Evolutionary conservation across 192 early-diverging fungal species (phyloP), one percentile per base, ranked within the genome.

Genomic region (Mortierella hygrophila): DNA sequence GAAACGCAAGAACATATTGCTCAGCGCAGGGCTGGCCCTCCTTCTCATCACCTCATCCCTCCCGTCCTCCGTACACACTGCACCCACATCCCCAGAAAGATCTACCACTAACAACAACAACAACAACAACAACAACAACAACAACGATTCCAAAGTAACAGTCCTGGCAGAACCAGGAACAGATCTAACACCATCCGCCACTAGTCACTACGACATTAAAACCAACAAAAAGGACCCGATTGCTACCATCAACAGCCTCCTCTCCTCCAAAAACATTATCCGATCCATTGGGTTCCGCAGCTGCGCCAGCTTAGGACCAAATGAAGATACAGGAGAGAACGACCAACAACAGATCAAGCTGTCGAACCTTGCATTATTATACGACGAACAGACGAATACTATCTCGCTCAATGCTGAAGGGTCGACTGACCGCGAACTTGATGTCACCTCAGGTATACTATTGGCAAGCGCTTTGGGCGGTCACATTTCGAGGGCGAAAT

Each of bases 381-480:
- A 85, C 44, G 52, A 79, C 26, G 83, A 54, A 9, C 44, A 79
- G n/a, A 40, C 78, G 1, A 85, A 85, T 57, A 80, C 68, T 35
- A 85, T 85, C 41, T 76, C 74, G 35, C 21, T 85, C 13, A 49
- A 74, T 26, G 83, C 77, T 1, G 78, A 79, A 10, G 83, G 83
- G 10, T 71, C 47, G 10, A 72, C 83, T 18, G 70, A 85, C 37
- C 46, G 52, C 16, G 83, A 79, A 37, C 49, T 76, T 38, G 44
- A 85, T 41, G 74, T 70, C 29, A 79, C 73, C 10, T 70, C 78
- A 68, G 83, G 83, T 85, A 81, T 6, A 5, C n/a, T 41, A 0
- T 10, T 13, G 20, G 20, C n/a, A 42, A 3, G 38, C 3, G 38
- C 38, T 40, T 40, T 40, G 18, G 5, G 49, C 49, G 18, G 49